Base-by-base conservation (phyloP, 2,329 filamentous ascomycete genomes). In the Cytospora piceicola region DNA sequence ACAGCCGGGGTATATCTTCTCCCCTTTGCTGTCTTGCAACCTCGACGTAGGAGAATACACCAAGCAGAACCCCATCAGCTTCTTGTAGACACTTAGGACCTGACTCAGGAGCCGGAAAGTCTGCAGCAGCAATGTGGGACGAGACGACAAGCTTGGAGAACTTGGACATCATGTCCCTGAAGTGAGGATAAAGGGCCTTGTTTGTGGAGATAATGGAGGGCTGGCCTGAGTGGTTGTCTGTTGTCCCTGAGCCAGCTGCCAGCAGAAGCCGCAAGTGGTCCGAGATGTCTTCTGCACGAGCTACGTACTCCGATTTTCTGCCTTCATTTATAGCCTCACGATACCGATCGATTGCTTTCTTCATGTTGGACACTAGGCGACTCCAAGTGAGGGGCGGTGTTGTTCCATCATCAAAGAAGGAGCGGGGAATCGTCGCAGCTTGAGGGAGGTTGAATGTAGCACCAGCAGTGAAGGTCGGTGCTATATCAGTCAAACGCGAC, bases 171-270 rank as follows among this genome's bases (percentile, higher is more conserved):
- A 98, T 98, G 75, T 98, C 95, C 62, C 95, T 86, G 79, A 99
- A 99, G 77, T 98, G 94, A 29, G 95, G 95, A 74, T 98, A 98
- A 20, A 99, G 82, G 0, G 93, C 92, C 77, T 98, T 98, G 82
- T 99, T 99, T 6, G 93, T 96, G 8, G 94, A 97, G 67, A 99
- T 99, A 73, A 99, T 97, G n/a, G 95, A 98, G 5, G 95, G 95
- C 71, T 98, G 96, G 52, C 95, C 95, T 24, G 95, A 98, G 76
- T 99, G 95, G 74, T 99, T 99, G 78, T 99, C 95, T 0, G 95
- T 99, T 1, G 95, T 99, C 63, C 94, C 93, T 39, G 95, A 99
- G 11, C 94, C 95, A 63, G 95, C 95, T 34, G 94, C 94, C n/a
- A 99, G 87, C 9, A 99, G 86, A 70, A 98, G 84, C 63, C 95